Conservation (phyloP, 441 rosid genomes). For the Macaranga tanarius region DNA sequence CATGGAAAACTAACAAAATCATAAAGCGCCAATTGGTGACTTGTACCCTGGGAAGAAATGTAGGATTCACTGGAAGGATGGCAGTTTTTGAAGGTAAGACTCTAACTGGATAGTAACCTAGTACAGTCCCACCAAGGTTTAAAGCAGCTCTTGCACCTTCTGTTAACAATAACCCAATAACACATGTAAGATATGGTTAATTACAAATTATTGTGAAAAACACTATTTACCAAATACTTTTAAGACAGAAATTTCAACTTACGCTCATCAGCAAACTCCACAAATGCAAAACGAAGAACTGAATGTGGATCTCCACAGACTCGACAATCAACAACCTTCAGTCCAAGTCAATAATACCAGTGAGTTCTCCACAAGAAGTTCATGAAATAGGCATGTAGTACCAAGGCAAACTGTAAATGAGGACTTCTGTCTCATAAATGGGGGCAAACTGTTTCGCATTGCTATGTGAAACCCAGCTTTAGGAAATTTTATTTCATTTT, state of each 20-base stretch:
- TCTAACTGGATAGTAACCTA: conserved; percentile 87
- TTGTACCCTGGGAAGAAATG: conserved; percentile 84
- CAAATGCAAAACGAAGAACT: conserved; percentile 92
- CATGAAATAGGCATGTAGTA: neutral
- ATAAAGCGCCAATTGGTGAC: neutral
- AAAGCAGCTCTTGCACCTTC: conserved; percentile 76
- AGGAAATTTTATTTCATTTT: too few relatives aligned
- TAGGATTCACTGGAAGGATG: conserved; percentile 92
- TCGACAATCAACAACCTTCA: conserved; percentile 95
- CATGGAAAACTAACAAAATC: conserved; percentile 3
- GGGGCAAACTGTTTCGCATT: neutral
- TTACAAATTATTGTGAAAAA: neutral
- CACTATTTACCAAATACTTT: neutral
- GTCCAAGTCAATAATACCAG: conserved; percentile 18
- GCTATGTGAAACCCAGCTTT: too few relatives aligned
- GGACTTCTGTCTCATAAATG: neutral
- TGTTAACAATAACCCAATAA: conserved; percentile 31
- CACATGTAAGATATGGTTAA: conserved; percentile 7
- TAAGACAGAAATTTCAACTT: conserved; percentile 24
- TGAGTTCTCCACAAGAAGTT: conserved; percentile 7
- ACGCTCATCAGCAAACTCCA: conserved; percentile 95
- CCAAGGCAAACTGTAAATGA: neutral
- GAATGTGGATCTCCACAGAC: conserved; percentile 97
- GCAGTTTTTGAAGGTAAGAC: conserved; percentile 95
- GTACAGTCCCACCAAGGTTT: conserved; percentile 77